Evolutionary conservation across 2,329 filamentous ascomycete genomes (phyloP).

Genomic region (Fusarium pseudograminearum): DNA sequence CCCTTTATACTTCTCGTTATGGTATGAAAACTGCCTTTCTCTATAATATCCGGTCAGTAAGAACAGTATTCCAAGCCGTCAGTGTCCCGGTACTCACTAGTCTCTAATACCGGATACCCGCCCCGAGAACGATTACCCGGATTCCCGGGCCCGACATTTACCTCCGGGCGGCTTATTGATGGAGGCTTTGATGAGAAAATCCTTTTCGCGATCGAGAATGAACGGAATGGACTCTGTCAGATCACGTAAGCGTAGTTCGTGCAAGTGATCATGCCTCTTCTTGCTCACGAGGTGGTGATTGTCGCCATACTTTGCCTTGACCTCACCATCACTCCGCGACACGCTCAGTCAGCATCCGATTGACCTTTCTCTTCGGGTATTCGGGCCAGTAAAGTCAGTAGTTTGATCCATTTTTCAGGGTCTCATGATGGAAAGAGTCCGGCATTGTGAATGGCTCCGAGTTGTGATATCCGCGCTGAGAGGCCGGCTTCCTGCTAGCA

Average conservation of each 20-base stretch:
- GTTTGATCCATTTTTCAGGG: fast-evolving
- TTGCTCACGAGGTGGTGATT: not conserved
- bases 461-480: not conserved
- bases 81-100: not conserved
- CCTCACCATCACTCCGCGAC: not conserved
- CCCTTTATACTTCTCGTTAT: not conserved
- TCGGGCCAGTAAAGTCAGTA: not conserved
- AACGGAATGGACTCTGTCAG: not conserved
- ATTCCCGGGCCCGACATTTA: not conserved
- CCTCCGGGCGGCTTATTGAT: not conserved
- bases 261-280: not conserved
- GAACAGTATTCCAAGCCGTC: not conserved
- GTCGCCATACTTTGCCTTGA: not conserved
- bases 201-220: not conserved
- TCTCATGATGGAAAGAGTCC: fast-evolving
- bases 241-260: not conserved
- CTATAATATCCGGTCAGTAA: not conserved
- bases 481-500: not conserved
- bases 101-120: not conserved
- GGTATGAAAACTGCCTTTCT: not conserved
- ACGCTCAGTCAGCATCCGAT: not conserved
- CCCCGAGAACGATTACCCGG: not conserved
- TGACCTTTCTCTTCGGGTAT: not conserved
- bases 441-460: not conserved
- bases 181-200: fast-evolving